These are phyloP conservation scores for Dacryopinax spathularia DNA, from an alignment of 768 basidiomycete genomes.

Conservation along the genomic window DNA sequence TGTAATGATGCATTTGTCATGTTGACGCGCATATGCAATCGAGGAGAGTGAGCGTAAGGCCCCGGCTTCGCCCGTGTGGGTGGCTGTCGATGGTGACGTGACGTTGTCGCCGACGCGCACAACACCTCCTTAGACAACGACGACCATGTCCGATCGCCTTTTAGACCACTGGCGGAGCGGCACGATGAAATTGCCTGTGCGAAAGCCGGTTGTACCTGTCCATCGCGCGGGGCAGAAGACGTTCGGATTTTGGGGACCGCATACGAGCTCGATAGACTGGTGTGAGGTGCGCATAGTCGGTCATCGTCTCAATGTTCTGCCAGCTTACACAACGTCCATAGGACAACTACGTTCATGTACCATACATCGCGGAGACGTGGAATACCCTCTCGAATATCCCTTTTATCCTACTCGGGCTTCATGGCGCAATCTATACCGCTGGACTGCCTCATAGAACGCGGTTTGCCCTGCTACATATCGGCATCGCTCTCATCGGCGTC, in stretches of 20 bases:
- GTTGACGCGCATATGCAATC: no score
- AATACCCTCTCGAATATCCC: constrained; percentile 62
- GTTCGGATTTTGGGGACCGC: constrained; percentile 37
- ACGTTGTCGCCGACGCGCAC: no score
- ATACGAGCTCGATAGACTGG: constrained; percentile 61
- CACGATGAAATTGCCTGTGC: not conserved
- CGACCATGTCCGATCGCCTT: not conserved
- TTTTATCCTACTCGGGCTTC: constrained; percentile 39
- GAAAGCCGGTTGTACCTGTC: not conserved
- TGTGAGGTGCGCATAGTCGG: constrained; percentile 38
- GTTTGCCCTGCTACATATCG: constrained; percentile 21
- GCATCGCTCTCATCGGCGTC: constrained; percentile 53
- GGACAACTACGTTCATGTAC: constrained; percentile 65
- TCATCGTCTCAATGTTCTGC: not conserved
- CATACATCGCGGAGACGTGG: constrained; percentile 62
- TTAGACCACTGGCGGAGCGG: not conserved
- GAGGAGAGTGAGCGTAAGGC: no score
- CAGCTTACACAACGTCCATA: constrained; percentile 19
- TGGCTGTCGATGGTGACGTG: no score
- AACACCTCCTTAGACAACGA: no score
- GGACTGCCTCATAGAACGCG: constrained; percentile 25
- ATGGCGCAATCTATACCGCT: constrained; percentile 27
- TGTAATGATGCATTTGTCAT: not conserved
- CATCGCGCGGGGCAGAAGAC: not conserved
- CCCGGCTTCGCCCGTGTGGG: no score